These are phyloP conservation scores for Wallacemonas rigidus DNA, from an alignment of 208 protist species.

Conservation along the genomic window DNA sequence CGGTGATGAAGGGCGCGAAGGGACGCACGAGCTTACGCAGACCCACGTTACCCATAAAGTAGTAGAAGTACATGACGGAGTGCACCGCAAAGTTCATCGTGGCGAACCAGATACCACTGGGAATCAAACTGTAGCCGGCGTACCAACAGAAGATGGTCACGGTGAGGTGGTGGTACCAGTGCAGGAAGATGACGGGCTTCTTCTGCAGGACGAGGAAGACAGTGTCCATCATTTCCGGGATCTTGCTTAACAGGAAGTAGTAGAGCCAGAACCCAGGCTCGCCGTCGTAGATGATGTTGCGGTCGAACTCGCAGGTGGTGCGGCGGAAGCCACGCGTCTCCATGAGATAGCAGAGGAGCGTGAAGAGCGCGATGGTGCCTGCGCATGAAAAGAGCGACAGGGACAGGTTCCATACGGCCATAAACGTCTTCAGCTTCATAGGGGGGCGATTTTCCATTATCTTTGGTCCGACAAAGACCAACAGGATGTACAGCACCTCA, in stretches of 20 bases:
- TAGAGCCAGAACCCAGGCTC: constrained; percentile 49
- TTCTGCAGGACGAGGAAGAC: constrained; percentile 84
- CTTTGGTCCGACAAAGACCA: constrained; percentile 60
- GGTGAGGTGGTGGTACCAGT: constrained; percentile 94
- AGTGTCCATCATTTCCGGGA: constrained; percentile 90
- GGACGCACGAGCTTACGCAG: constrained; percentile 55
- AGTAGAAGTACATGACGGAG: constrained; percentile 96
- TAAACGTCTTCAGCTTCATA: constrained; percentile 50
- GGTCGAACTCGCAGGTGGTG: constrained; percentile 48
- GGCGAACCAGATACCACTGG: constrained; percentile 80
- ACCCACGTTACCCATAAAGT: constrained; percentile 76
- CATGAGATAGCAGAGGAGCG: constrained; percentile 33
- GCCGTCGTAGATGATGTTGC: constrained; percentile 48
- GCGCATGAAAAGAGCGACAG: constrained; percentile 76
- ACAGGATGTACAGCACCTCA: constrained; percentile 50
- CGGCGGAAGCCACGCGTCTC: constrained; percentile 49
- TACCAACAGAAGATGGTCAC: constrained; percentile 93
- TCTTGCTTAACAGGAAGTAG: constrained; percentile 81
- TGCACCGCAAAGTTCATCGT: constrained; percentile 95
- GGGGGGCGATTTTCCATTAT: constrained; percentile 65
- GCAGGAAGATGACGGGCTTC: constrained; percentile 89
- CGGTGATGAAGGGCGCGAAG: constrained; percentile 87
- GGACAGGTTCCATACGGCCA: constrained; percentile 79
- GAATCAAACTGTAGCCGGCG: constrained; percentile 40
- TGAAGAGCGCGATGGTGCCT: constrained; percentile 29